Evolutionary conservation across 2,329 filamentous ascomycete species (phyloP).

Genomic region (Aspergillus luchuensis): DNA sequence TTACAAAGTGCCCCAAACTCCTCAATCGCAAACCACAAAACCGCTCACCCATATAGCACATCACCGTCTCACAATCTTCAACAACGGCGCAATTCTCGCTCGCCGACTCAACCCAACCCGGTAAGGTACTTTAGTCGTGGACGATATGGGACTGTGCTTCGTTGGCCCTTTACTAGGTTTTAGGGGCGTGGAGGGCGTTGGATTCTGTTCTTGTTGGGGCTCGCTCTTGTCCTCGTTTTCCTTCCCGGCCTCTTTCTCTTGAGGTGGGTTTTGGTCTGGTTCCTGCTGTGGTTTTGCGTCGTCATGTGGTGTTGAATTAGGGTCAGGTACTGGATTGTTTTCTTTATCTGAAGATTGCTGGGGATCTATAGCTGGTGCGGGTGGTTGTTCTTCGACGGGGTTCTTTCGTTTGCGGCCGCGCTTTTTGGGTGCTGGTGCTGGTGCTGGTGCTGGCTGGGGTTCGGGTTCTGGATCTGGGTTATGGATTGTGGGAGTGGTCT

Average conservation of each 20-base stretch:
- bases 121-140: conserved; percentile 43
- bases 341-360: conserved; percentile 10
- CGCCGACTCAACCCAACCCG: conserved; percentile 54
- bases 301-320: background rate
- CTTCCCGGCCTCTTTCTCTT: background rate
- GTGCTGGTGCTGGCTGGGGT: conserved; percentile 18
- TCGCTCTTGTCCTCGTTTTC: too few species aligned
- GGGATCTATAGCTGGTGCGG: conserved; percentile 15
- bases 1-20: too few species aligned
- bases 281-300: background rate
- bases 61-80: conserved; percentile 48
- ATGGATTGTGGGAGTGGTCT: background rate
- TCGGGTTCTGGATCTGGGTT: too few species aligned
- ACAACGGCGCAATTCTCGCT: conserved; percentile 51
- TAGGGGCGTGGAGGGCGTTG: background rate
- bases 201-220: background rate
- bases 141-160: conserved; percentile 46
- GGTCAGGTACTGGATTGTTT: background rate
- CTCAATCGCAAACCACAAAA: background rate
- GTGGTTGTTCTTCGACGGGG: conserved; percentile 27
- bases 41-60: background rate
- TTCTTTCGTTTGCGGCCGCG: conserved; percentile 47
- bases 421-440: conserved; percentile 40
- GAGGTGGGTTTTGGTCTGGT: background rate
- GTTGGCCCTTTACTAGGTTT: conserved; percentile 32